phyloP scores from a whole-genome alignment of 495 filamentous ascomycete species.

The Tuber aestivum region DNA sequence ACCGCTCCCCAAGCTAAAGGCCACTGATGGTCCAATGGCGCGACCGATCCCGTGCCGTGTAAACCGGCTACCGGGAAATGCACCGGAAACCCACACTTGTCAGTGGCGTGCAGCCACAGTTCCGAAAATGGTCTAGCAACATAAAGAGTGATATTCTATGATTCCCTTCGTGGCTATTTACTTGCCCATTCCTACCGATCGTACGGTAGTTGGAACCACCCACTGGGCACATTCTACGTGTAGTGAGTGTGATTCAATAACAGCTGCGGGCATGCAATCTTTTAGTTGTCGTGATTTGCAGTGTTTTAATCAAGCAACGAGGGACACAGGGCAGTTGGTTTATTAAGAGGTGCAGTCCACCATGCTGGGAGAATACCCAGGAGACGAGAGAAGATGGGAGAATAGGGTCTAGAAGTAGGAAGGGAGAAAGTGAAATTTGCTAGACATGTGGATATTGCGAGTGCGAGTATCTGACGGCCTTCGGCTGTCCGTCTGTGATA shows the following conservation, averaged over 20 bases:
- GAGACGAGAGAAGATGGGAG: too few relatives aligned
- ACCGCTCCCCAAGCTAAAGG: too few relatives aligned
- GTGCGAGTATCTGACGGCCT: too few relatives aligned
- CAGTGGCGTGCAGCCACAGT: background rate
- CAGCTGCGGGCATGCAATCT: background rate
- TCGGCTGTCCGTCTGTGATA: too few relatives aligned
- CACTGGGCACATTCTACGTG: background rate
- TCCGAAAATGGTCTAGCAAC: background rate
- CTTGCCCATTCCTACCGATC: background rate
- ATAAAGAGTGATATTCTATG: background rate
- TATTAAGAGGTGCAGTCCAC: too few relatives aligned
- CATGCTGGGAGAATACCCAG: too few relatives aligned
- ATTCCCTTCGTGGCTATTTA: background rate
- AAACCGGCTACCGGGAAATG: background rate
- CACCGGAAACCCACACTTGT: background rate
- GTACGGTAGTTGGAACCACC: background rate
- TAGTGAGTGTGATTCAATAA: background rate
- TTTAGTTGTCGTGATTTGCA: background rate
- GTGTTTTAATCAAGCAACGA: background rate
- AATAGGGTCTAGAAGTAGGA: too few relatives aligned
- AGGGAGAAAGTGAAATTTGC: too few relatives aligned
- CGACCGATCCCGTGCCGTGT: background rate
- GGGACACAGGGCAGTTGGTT: too few relatives aligned
- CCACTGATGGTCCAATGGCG: too few relatives aligned
- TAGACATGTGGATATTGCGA: too few relatives aligned